A percentile compares a stretch with the other conserved stretches of the same genome.
Evolutionary conservation across 169 alveolate species (phyloP).

Genomic region (Haemoproteus tartakovskyi): DNA sequence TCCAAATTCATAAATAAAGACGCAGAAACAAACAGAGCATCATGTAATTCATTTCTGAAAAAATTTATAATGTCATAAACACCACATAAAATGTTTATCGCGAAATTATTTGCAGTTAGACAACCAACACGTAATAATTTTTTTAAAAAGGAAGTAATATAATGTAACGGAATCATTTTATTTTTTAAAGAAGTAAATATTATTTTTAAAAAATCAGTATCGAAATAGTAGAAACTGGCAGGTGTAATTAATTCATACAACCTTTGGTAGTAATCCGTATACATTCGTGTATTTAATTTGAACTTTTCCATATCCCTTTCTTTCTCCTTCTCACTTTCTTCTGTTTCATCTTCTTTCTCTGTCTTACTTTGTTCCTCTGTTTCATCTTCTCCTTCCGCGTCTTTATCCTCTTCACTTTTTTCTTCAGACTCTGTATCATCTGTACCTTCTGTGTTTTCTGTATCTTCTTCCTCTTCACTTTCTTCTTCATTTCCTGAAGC

Average conservation of each 20-base stretch:
- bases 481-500: too few species aligned
- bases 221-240: constrained; percentile 57
- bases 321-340: background rate
- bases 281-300: constrained; percentile 38
- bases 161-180: constrained; percentile 61
- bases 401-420: background rate
- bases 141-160: constrained; percentile 56
- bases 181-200: constrained; percentile 36
- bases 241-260: constrained; percentile 44
- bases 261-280: constrained; percentile 55
- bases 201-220: constrained; percentile 45
- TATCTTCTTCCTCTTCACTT: background rate
- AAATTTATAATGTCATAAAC: constrained; percentile 57
- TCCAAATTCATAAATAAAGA: constrained; percentile 60
- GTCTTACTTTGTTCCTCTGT: background rate
- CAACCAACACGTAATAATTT: constrained; percentile 47
- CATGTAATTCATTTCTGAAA: constrained; percentile 27
- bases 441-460: background rate
- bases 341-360: background rate
- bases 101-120: constrained; percentile 30
- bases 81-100: constrained; percentile 52
- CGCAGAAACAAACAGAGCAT: constrained; percentile 43
- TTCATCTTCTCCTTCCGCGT: background rate
- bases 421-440: background rate
- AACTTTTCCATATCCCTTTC: background rate